Evolutionary conservation across 176 grass and related monocot genomes (phyloP), one percentile per base, ranked within the genome.

Genomic region (Melocanna baccifera): DNA sequence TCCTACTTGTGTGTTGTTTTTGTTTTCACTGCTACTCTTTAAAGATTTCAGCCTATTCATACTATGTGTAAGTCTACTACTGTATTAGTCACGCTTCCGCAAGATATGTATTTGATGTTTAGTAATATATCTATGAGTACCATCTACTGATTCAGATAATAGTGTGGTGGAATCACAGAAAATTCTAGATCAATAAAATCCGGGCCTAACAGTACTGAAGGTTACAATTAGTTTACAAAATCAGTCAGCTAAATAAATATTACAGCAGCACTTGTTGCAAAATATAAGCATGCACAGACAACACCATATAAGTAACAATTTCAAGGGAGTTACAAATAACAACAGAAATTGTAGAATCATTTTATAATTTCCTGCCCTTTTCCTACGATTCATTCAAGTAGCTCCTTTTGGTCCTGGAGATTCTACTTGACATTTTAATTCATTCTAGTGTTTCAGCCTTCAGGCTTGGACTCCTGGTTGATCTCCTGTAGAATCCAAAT

Each of bases 101-200:
- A 36, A 36, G 34, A 36, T 5, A 36, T 36, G 34, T 5, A 36
- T 36, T 36, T 36, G 34, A 36, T 36, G 4, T 36, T 5, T 4
- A 36, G 34, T 36, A 36, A 36, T 36, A 0, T 5, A 36, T 32
- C 32, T 32, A 2, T 3, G 32, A 32, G 32, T 32, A 32, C 4
- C 5, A 36, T 36, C 34, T 36, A 36, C 4, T 36, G 4, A 36
- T 36, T 0, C 4, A 36, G 34, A 36, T 36, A 36, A 36, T 36
- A 36, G 34, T 36, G 0, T 4, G 0, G 1, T 36, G 4, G 4
- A 36, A 36, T 36, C 34, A 5, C 4, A 4, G 4, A 4, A 0
- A 0, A 36, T 36, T 36, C 34, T 36, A 4, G 3, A 36, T 36
- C 34, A 36, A 36, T 36, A 36, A 36, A 36, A 36, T 36, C 34